Percentiles rank a stretch among this genome's conserved stretches.
Conservation (phyloP, 164 flowering plant genomes). For the Hamamelis virginiana region DNA sequence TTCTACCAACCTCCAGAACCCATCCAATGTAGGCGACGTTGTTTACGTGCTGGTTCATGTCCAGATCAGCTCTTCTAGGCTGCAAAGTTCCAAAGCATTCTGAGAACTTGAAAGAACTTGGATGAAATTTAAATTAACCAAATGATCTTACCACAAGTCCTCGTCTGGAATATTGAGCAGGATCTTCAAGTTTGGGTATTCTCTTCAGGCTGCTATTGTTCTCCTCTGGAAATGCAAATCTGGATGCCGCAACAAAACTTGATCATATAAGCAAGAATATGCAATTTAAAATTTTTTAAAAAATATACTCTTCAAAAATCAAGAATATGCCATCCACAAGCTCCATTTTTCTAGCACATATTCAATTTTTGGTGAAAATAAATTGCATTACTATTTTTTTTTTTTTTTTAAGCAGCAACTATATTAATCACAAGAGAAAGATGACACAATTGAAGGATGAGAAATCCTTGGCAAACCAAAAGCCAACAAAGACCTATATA, state of each 20-base stretch:
- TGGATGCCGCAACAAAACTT: constrained; percentile 18
- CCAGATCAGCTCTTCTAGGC: constrained; percentile 97
- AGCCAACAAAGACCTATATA: no score
- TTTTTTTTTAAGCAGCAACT: no score
- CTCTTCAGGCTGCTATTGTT: constrained; percentile 61
- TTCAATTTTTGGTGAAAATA: neutral
- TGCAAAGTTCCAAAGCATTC: constrained; percentile 34
- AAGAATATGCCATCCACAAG: neutral
- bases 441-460: no score
- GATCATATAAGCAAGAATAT: neutral
- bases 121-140: constrained; percentile 5
- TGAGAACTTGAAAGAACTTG: constrained; percentile 8
- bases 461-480: no score
- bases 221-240: constrained; percentile 79
- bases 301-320: neutral
- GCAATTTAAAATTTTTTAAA: no score
- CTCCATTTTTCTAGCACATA: neutral
- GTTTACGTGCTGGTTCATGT: constrained; percentile 97
- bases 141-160: constrained; percentile 63
- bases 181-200: constrained; percentile 76
- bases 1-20: constrained; percentile 80
- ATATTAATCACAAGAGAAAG: no score
- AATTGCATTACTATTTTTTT: neutral
- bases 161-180: constrained; percentile 50
- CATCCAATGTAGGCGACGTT: constrained; percentile 97